Evolutionary conservation across 75 land plant species (phyloP).

Genomic region (Ceratopteris richardii): DNA sequence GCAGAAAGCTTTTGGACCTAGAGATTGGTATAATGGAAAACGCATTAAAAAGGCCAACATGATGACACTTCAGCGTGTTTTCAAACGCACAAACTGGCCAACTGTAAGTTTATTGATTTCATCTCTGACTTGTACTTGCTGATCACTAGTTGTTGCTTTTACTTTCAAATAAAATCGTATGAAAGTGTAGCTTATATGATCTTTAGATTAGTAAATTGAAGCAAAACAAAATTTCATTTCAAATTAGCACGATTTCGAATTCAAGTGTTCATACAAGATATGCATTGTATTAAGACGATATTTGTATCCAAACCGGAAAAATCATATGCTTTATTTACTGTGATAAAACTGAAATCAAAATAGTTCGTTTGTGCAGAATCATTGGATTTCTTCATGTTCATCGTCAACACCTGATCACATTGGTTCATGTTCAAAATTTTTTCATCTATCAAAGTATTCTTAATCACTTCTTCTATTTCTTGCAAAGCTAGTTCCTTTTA

Average conservation of each 20-base stretch:
- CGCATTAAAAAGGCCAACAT: constrained; percentile 58
- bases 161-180: background rate
- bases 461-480: too few relatives aligned
- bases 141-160: background rate
- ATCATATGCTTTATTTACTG: background rate
- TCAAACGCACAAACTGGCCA: constrained; percentile 67
- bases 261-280: background rate
- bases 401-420: too few relatives aligned
- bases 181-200: background rate
- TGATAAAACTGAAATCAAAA: background rate
- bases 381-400: too few relatives aligned
- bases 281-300: background rate
- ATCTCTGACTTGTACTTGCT: background rate
- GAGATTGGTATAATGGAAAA: constrained; percentile 50
- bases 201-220: background rate
- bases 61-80: constrained; percentile 74
- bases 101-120: constrained; percentile 47
- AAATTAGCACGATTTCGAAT: background rate
- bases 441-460: too few relatives aligned
- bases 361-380: too few relatives aligned
- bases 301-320: background rate
- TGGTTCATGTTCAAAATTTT: too few relatives aligned
- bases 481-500: too few relatives aligned
- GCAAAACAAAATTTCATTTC: background rate
- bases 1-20: constrained; percentile 33